These are phyloP conservation scores for Ilyonectria robusta DNA, from an alignment of 2,329 filamentous ascomycete genomes.

Conservation along the genomic window DNA sequence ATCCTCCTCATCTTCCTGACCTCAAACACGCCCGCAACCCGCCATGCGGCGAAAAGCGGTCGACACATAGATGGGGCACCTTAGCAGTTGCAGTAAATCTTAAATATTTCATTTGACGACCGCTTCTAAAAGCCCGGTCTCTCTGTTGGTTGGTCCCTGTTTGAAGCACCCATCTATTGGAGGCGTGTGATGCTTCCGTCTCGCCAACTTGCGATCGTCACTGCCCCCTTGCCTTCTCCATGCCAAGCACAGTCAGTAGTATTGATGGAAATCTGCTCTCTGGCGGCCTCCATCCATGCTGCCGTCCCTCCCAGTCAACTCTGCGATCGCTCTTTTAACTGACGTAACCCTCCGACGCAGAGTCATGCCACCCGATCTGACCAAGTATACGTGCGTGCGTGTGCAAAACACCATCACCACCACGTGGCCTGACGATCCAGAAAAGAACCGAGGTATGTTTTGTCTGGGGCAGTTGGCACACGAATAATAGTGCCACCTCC, in stretches of 20 bases:
- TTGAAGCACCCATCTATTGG: slow-evolving; percentile 19
- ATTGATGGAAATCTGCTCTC: neutral
- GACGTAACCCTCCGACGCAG: slow-evolving; percentile 21
- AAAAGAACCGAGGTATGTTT: neutral
- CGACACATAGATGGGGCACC: neutral
- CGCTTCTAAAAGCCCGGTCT: neutral
- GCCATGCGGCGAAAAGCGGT: neutral
- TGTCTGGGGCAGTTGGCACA: neutral
- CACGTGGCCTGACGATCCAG: neutral
- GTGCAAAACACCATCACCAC: slow-evolving; percentile 7
- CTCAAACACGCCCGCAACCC: neutral
- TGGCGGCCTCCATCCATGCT: neutral
- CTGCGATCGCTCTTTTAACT: slow-evolving; percentile 6
- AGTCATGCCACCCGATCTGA: slow-evolving; percentile 20
- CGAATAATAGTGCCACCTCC: neutral
- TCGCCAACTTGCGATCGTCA: slow-evolving; percentile 7
- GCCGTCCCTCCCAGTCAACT: neutral
- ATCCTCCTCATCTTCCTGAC: neutral
- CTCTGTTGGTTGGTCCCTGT: neutral
- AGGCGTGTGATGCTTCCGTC: slow-evolving; percentile 21
- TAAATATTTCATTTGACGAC: neutral
- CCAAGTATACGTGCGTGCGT: neutral
- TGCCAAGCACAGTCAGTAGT: neutral
- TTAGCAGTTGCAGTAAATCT: neutral
- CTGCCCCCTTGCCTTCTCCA: neutral